Evolutionary conservation across 805 yeast genomes (phyloP), one percentile per base, ranked within the genome.

Genomic region (Naumovozyma castellii): DNA sequence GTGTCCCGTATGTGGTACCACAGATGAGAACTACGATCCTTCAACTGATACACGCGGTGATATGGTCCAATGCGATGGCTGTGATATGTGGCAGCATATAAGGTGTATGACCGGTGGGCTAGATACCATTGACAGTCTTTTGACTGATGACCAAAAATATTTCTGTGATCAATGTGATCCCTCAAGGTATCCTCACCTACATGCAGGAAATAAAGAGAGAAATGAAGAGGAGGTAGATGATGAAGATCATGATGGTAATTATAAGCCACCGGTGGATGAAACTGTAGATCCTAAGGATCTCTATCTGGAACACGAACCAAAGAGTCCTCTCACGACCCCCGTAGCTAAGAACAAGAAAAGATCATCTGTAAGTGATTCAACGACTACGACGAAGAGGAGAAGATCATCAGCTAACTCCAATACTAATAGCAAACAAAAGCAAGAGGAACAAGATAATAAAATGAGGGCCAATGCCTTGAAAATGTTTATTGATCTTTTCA

Each of bases 21-120:
- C 67, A 16, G 75, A 73, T 41, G 68, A 61, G 14, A 78, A 75
- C 45, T 78, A 75, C 53, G 66, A 78, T 49, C 81, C 71, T 44
- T 78, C 69, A 0, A 69, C 67, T 3, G 84, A 77, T 44, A 56
- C 58, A 1, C 17, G 44, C 32, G 77, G 82, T 12, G 66, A 65
- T 10, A 78, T 79, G 82, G 71, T 80, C 19, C 76, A 76, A 50
- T 81, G 88, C 59, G 84, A 77, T 19, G 48, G 59, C 5, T 81
- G 88, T 53, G 58, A 68, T 34, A 73, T 85, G 2, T 81, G 87
- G 87, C 87, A 81, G 53, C 88, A 81, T 52, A 71, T 73, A 25
- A 61, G 54, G 40, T 81, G 88, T 57, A 67, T 79, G 73, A 70
- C 79, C 18, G 53, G 59, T 4, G 54, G 62, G 4, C 47, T 53